phyloP scores from a whole-genome alignment of 495 filamentous ascomycete genomes.

The Podospora pseudoanserina region DNA sequence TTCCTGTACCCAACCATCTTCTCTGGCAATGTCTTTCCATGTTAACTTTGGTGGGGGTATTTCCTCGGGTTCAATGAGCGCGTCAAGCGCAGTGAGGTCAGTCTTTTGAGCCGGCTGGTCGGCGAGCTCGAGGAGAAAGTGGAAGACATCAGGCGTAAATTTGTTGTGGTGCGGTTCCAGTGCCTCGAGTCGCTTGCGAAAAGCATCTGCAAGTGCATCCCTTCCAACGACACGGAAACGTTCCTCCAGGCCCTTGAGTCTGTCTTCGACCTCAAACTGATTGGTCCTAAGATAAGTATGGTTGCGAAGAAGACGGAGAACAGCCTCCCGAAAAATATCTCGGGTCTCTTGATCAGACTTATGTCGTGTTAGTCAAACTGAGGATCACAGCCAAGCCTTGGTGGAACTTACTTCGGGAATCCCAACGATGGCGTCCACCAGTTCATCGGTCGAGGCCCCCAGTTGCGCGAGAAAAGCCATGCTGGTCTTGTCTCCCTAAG shows the following conservation, averaged over 20 bases:
- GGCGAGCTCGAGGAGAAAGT: conserved; percentile 75
- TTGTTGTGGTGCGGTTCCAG: conserved; percentile 50
- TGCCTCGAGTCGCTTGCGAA: conserved; percentile 59
- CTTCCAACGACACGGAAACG: conserved; percentile 76
- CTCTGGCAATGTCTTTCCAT: conserved; percentile 71
- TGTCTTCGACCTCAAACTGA: conserved; percentile 77
- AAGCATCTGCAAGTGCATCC: conserved; percentile 76
- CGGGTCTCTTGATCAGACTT: conserved; percentile 44
- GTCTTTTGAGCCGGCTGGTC: conserved; percentile 72
- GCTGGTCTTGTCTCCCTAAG: neutral
- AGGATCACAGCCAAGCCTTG: neutral
- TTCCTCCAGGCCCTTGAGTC: conserved; percentile 78
- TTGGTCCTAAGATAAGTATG: conserved; percentile 70
- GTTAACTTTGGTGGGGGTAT: conserved; percentile 48
- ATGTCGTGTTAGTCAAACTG: neutral
- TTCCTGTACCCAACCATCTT: conserved; percentile 66
- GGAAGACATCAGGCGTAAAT: conserved; percentile 75
- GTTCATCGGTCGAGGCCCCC: conserved; percentile 50
- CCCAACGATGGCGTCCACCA: conserved; percentile 44
- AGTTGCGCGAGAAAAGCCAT: conserved; percentile 52
- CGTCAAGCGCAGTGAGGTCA: conserved; percentile 57
- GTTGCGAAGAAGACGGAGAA: conserved; percentile 52
- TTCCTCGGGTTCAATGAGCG: conserved; percentile 43
- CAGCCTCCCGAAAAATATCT: conserved; percentile 47
- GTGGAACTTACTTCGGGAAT: conserved; percentile 24